A percentile compares a stretch with the other conserved stretches of the same genome.
Evolutionary conservation across 805 yeast species (phyloP).

Genomic region (Kuraishia capsulata): DNA sequence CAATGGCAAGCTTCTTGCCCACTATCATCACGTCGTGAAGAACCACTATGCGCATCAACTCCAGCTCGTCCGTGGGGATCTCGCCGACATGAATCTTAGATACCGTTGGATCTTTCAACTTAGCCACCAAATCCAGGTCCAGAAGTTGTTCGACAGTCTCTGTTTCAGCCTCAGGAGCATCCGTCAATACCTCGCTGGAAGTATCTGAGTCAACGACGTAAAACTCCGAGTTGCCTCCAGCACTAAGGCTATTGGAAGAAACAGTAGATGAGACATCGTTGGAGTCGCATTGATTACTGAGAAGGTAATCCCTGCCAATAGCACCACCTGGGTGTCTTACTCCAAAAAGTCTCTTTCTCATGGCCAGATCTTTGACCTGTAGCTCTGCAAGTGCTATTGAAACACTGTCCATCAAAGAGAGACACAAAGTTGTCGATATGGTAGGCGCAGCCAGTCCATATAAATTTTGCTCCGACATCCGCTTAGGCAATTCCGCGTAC

Average conservation of each 20-base stretch:
- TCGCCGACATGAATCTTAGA: background rate
- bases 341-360: constrained; percentile 50
- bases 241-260: constrained; percentile 2
- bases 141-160: background rate
- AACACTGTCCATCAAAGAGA: constrained; percentile 72
- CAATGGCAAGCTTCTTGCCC: constrained; percentile 2
- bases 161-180: background rate
- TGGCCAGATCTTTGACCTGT: constrained; percentile 44
- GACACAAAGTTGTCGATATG: constrained; percentile 66
- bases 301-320: constrained; percentile 49
- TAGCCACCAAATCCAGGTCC: background rate
- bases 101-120: background rate
- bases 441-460: constrained; percentile 89
- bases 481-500: constrained; percentile 52
- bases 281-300: background rate
- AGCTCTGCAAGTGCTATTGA: constrained; percentile 66
- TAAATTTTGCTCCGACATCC: constrained; percentile 47
- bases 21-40: constrained; percentile 3
- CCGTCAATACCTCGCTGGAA: background rate
- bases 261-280: background rate
- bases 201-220: background rate
- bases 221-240: constrained; percentile 1
- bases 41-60: constrained; percentile 1
- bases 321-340: constrained; percentile 88
- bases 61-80: constrained; percentile 4